phyloP scores from a whole-genome alignment of 495 filamentous ascomycete species.

The Penicillium ochrochloron region DNA sequence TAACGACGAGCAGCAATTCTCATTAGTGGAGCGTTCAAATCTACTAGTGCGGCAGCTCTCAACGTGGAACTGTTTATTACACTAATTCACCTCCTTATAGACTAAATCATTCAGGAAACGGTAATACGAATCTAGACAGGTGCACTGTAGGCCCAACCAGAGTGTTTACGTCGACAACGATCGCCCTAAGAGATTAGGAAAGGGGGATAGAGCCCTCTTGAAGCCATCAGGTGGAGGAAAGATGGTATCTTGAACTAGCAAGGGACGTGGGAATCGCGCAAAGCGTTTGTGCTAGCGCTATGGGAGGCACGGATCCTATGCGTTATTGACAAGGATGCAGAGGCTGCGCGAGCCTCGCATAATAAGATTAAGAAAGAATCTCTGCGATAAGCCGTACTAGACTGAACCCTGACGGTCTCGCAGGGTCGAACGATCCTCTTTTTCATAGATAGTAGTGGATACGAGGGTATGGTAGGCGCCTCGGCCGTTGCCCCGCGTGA shows the following conservation, averaged over 20 bases:
- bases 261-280: too few relatives aligned
- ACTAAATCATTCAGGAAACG: not conserved
- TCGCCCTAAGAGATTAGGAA: not conserved
- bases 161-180: not conserved
- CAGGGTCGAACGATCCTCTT: not conserved
- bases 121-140: too few relatives aligned
- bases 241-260: too few relatives aligned
- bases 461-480: not conserved
- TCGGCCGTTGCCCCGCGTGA: not conserved
- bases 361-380: not conserved
- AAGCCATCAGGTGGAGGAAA: too few relatives aligned
- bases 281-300: not conserved
- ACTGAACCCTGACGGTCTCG: not conserved
- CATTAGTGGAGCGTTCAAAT: conserved; percentile 16
- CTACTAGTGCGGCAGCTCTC: not conserved
- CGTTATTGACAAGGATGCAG: not conserved
- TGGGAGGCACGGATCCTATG: not conserved
- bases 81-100: not conserved
- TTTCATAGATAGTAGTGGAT: not conserved
- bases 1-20: conserved; percentile 20
- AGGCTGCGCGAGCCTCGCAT: not conserved
- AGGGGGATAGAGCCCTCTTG: not conserved
- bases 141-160: too few relatives aligned
- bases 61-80: not conserved
- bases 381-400: not conserved